Evolutionary conservation across 2,329 filamentous ascomycete species (phyloP).

Genomic region (Thielaviopsis ethacetica): DNA sequence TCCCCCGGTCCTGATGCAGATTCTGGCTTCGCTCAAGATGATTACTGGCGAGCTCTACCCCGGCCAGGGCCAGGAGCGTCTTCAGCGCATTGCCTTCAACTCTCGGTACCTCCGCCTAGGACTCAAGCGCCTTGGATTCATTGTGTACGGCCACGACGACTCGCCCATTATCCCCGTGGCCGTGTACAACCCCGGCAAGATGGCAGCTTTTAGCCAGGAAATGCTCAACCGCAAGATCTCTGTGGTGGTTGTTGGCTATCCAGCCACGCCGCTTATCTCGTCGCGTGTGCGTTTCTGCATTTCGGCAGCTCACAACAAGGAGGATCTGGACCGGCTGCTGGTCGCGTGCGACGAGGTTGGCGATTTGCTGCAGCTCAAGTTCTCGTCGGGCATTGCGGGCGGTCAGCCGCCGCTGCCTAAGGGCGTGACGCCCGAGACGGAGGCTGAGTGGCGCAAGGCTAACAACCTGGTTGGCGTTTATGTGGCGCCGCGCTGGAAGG

Average conservation of each 20-base stretch:
- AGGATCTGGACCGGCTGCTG: conserved; percentile 82
- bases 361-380: conserved; percentile 85
- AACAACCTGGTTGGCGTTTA: conserved; percentile 57
- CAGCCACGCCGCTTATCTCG: conserved; percentile 85
- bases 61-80: conserved; percentile 85
- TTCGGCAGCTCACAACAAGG: conserved; percentile 92
- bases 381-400: conserved; percentile 88
- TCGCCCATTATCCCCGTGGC: conserved; percentile 90
- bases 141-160: conserved; percentile 94
- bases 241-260: conserved; percentile 92
- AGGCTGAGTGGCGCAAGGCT: conserved; percentile 47
- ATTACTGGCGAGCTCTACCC: conserved; percentile 78
- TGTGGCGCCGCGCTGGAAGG: conserved; percentile 59
- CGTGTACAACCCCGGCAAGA: conserved; percentile 97
- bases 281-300: conserved; percentile 93
- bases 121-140: conserved; percentile 90
- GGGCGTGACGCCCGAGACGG: conserved; percentile 53
- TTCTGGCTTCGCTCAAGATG: conserved; percentile 68
- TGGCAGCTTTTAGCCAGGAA: conserved; percentile 94
- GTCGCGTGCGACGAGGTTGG: conserved; percentile 85
- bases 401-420: conserved; percentile 64
- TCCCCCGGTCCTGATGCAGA: conserved; percentile 81
- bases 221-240: conserved; percentile 98
- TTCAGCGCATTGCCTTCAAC: conserved; percentile 95
- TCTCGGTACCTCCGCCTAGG: conserved; percentile 94